Evolutionary conservation across 352 stramenopile genomes (phyloP).

Genomic region (Phytophthora pinifolia): DNA sequence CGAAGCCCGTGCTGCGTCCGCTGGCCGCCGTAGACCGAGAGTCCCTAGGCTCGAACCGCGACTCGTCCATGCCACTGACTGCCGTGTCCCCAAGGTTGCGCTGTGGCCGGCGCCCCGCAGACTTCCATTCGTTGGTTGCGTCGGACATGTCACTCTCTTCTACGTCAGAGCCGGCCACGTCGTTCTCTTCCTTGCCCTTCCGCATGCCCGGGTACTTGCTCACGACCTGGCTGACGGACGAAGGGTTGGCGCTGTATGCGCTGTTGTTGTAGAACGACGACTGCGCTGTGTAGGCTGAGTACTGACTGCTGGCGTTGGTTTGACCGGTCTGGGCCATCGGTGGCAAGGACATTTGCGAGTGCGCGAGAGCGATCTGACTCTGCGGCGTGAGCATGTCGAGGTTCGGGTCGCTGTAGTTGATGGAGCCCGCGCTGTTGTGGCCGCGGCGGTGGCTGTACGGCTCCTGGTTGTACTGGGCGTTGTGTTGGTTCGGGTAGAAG

Average conservation of each 20-base stretch:
- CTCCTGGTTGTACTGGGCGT: slow-evolving; percentile 30
- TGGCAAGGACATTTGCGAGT: slow-evolving; percentile 42
- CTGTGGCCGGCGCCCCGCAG: slow-evolving; percentile 5
- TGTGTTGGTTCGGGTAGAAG: slow-evolving; percentile 20
- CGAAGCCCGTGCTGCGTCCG: slow-evolving; percentile 5
- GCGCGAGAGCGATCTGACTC: slow-evolving; percentile 52
- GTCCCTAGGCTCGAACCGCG: slow-evolving; percentile 13
- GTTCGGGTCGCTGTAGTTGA: slow-evolving; percentile 52
- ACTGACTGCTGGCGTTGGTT: slow-evolving; percentile 28
- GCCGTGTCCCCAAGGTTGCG: slow-evolving; percentile 10
- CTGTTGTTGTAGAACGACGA: slow-evolving; percentile 33
- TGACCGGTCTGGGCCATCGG: slow-evolving; percentile 28
- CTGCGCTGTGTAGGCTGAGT: slow-evolving; percentile 26
- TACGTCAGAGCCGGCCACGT: slow-evolving; percentile 33
- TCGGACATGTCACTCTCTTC: slow-evolving; percentile 47
- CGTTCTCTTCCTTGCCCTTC: slow-evolving; percentile 25
- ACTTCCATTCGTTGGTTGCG: slow-evolving; percentile 32
- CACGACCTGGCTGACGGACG: slow-evolving; percentile 18
- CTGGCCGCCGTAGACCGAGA: slow-evolving; percentile 31
- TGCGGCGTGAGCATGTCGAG: slow-evolving; percentile 65
- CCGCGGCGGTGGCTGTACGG: slow-evolving; percentile 14
- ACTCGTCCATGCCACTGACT: slow-evolving; percentile 18
- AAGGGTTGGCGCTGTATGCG: slow-evolving; percentile 21
- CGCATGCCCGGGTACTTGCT: slow-evolving; percentile 31
- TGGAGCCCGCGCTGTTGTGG: slow-evolving; percentile 5